Evolutionary conservation across 441 rosid species (phyloP), one percentile per base, ranked within the genome.

Genomic region (Sinapis alba): DNA sequence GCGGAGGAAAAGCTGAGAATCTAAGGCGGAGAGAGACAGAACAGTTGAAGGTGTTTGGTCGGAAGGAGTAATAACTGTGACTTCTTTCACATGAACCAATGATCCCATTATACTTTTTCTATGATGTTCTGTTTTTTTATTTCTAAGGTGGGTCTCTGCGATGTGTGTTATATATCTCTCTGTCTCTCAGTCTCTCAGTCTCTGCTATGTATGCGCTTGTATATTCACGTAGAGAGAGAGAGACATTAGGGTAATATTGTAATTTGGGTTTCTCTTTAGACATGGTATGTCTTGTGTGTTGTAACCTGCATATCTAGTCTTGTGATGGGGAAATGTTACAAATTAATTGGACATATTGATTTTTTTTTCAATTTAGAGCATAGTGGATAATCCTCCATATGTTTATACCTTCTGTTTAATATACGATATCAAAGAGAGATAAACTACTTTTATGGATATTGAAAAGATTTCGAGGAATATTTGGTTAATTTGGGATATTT

Each of bases 1-100:
- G 30, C 98, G 96, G 24, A 91, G 82, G 72, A 93, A 93, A 66
- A 86, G 96, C 80, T 93, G 98, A 30, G 98, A 89, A 77, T 93
- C 98, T 27, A 93, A 87, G 71, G 93, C 82, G 7, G 97, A 93
- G 51, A 93, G 91, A 47, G 90, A 28, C 23, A 93, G 86, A 61
- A 89, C 58, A 10, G 78, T 65, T 47, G 80, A 38, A 6, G 97
- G 96, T 15, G 94, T 91, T 58, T 89, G 80, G 50, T 83, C 87
- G 19, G 85, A 62, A 12, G 98, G 98, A 53, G 13, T 53, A 30
- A 93, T 74, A 7, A 89, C 76, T 5, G 72, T 69, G 15, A 80
- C 94, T 53, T 87, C 92, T 70, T 81, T 86, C 68, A 87, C 81
- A 53, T 83, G 84, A 69, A 88, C 58, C 26, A 53, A 1, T 19